Conservation (phyloP, 257 asterid genomes). For the Marsdenia floribunda region DNA sequence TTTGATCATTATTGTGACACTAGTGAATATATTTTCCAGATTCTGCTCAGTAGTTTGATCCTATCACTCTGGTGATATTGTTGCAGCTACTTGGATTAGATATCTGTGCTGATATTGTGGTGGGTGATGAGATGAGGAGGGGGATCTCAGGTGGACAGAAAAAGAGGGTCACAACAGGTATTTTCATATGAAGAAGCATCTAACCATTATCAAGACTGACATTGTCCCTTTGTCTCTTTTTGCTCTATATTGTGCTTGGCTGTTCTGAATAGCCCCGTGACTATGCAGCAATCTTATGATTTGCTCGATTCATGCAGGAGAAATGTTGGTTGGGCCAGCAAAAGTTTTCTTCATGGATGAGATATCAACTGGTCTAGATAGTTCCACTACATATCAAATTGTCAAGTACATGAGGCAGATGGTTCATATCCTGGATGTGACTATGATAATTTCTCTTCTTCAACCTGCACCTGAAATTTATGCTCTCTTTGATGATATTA, state of each 20-base stretch:
- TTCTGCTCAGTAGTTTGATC: neutral
- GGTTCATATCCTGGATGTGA: conserved; percentile 89
- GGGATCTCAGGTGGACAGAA: conserved; percentile 99
- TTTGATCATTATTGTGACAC: conserved; percentile 18
- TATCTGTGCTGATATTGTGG: conserved; percentile 83
- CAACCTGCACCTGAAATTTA: conserved; percentile 96
- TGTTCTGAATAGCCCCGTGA: neutral
- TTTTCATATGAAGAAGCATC: conserved; percentile 2
- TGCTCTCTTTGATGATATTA: conserved; percentile 82
- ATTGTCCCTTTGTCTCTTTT: neutral
- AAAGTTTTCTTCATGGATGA: conserved; percentile 97
- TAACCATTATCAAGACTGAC: neutral
- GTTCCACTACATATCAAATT: conserved; percentile 88
- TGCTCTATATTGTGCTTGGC: conserved; percentile 1
- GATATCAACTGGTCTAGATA: conserved; percentile 96
- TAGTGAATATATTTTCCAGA: conserved; percentile 1
- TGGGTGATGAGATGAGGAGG: conserved; percentile 86
- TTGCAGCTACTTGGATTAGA: conserved; percentile 88
- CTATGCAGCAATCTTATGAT: conserved; percentile 1
- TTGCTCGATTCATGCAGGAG: conserved; percentile 46
- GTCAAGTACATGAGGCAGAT: conserved; percentile 81
- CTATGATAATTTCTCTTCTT: conserved; percentile 87
- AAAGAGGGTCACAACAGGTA: conserved; percentile 91
- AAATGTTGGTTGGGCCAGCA: conserved; percentile 96
- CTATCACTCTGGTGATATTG: conserved; percentile 1